Percentiles rank a stretch among this genome's conserved stretches.
Conservation (phyloP, 2,329 filamentous ascomycete genomes). For the Botrytis elliptica region DNA sequence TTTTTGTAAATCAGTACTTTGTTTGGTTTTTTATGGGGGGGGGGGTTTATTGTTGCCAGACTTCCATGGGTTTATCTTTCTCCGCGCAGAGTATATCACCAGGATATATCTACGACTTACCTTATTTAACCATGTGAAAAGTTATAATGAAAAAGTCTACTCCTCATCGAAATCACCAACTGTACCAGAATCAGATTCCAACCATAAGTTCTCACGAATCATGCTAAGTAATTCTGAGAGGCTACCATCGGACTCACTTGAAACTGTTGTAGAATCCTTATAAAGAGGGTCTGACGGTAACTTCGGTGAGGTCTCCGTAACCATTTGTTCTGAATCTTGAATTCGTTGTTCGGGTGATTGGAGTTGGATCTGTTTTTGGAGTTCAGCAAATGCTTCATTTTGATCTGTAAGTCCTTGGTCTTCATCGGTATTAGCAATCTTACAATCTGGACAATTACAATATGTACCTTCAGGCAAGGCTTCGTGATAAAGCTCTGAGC, state of each 20-base stretch:
- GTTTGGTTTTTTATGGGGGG: neutral
- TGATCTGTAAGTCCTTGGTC: no score
- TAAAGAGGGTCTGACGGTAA: neutral
- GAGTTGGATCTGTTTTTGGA: neutral
- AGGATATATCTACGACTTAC: neutral
- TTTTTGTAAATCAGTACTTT: neutral
- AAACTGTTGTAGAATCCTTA: neutral
- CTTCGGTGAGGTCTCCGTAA: neutral
- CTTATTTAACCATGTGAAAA: conserved; percentile 2
- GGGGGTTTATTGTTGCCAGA: neutral
- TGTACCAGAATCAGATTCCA: neutral
- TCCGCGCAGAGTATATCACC: neutral
- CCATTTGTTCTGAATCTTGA: neutral
- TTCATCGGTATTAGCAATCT: neutral
- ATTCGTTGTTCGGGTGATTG: neutral
- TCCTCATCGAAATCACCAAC: neutral
- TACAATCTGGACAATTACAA: neutral
- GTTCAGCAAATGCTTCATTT: neutral
- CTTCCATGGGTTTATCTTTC: neutral
- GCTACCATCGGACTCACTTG: neutral
- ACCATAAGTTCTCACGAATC: neutral
- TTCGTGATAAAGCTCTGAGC: neutral
- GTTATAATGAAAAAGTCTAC: neutral
- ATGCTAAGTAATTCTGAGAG: neutral
- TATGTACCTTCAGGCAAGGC: fast-evolving